These are phyloP conservation scores for Blastomyces silverae DNA, from an alignment of 2,329 filamentous ascomycete genomes.

Conservation along the genomic window DNA sequence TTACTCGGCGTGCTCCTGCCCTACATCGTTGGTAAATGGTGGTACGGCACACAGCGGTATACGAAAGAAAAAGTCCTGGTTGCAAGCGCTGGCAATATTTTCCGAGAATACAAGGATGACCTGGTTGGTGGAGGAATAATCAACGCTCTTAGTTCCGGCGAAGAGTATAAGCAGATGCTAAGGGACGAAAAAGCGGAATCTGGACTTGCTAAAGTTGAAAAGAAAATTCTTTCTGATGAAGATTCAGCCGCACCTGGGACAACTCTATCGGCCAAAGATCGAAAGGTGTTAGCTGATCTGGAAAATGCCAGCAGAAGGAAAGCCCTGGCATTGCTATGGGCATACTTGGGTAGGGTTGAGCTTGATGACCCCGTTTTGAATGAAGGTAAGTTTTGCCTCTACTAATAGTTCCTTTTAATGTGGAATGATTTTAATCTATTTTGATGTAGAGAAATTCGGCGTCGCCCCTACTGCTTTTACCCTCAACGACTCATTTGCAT, in stretches of 20 bases:
- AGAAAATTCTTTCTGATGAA: conserved; percentile 62
- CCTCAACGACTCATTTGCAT: conserved; percentile 77
- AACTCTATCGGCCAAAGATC: conserved; percentile 66
- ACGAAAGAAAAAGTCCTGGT: conserved; percentile 92
- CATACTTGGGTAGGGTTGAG: conserved; percentile 83
- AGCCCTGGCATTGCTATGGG: conserved; percentile 84
- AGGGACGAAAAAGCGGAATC: conserved; percentile 71
- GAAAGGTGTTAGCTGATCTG: conserved; percentile 66
- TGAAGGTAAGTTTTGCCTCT: conserved; percentile 43
- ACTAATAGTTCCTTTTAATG: neutral
- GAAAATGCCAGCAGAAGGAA: conserved; percentile 78
- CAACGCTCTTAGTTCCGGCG: conserved; percentile 71
- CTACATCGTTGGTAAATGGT: conserved; percentile 93
- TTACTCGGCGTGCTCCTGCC: conserved; percentile 85
- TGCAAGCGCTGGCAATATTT: conserved; percentile 88
- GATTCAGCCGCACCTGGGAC: conserved; percentile 45
- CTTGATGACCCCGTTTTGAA: conserved; percentile 71
- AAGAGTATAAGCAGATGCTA: conserved; percentile 73
- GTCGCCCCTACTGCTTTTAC: conserved; percentile 78
- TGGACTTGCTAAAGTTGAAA: conserved; percentile 76
- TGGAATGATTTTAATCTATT: conserved; percentile 20
- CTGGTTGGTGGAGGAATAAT: conserved; percentile 75
- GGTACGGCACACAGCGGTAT: conserved; percentile 90
- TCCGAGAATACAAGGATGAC: conserved; percentile 83
- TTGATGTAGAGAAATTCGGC: conserved; percentile 64